Conservation (phyloP, 2,329 filamentous ascomycete species). For the Rhytidhysteron rufulum region DNA sequence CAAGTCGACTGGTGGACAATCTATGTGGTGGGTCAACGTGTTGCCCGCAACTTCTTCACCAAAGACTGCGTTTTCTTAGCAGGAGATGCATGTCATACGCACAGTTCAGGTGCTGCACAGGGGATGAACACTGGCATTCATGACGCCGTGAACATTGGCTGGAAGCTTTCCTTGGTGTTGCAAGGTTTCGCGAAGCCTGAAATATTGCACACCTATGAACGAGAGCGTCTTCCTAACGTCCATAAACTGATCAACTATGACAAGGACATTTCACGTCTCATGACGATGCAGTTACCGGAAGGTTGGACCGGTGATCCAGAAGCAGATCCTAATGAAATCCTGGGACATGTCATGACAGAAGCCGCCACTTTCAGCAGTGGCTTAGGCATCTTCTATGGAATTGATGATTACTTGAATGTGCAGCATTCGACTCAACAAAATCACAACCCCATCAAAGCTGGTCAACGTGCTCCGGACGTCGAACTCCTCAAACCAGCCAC, state of each 20-base stretch:
- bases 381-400: constrained; percentile 29
- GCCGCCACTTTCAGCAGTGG: constrained; percentile 29
- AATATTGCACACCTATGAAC: constrained; percentile 47
- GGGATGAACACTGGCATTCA: constrained; percentile 57
- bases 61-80: constrained; percentile 51
- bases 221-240: constrained; percentile 48
- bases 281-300: constrained; percentile 32
- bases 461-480: constrained; percentile 47
- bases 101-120: constrained; percentile 54
- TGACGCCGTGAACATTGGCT: constrained; percentile 53
- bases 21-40: constrained; percentile 42
- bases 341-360: constrained; percentile 22
- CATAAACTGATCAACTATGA: constrained; percentile 37
- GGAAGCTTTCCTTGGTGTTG: constrained; percentile 51
- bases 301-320: constrained; percentile 26
- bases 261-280: constrained; percentile 31
- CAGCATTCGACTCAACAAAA: constrained; percentile 4
- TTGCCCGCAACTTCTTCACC: constrained; percentile 27
- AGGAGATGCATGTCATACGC: constrained; percentile 57
- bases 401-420: constrained; percentile 33
- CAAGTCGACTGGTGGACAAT: constrained; percentile 44
- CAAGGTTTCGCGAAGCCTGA: constrained; percentile 33
- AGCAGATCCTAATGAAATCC: constrained; percentile 23
- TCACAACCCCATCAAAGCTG: constrained; percentile 26
- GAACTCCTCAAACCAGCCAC: constrained; percentile 44